A percentile compares a stretch with the other conserved stretches of the same genome.
These are phyloP conservation scores for Ormosia emarginata DNA, from an alignment of 306 rosid species.

Conservation along the genomic window DNA sequence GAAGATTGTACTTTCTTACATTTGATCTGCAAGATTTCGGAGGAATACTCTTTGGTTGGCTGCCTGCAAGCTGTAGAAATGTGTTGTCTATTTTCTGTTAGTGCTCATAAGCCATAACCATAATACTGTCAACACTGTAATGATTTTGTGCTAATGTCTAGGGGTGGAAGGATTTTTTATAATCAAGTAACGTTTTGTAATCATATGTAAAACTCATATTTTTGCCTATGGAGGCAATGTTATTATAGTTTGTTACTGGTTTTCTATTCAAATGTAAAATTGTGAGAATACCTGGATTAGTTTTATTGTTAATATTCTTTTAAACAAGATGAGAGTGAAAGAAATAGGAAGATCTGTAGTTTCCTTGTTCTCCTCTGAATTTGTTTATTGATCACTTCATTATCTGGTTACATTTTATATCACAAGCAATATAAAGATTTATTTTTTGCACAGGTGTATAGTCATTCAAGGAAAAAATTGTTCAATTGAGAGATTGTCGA, in stretches of 20 bases:
- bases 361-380: neutral
- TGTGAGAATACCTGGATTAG: neutral
- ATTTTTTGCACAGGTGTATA: neutral
- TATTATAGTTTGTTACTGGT: neutral
- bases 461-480: neutral
- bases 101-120: neutral
- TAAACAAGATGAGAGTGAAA: neutral
- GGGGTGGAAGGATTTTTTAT: neutral
- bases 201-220: too few relatives aligned
- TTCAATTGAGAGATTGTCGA: neutral
- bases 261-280: neutral
- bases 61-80: neutral
- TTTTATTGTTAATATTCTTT: neutral
- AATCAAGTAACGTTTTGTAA: neutral
- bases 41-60: neutral
- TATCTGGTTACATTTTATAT: too few relatives aligned
- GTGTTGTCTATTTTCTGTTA: neutral
- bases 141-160: neutral
- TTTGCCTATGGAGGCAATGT: neutral
- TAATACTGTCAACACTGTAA: neutral
- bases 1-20: neutral
- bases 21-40: neutral
- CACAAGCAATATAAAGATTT: neutral
- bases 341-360: neutral
- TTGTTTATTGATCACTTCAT: neutral